Evolutionary conservation across 345 rosid species (phyloP), one percentile per base, ranked within the genome.

Genomic region (Orychophragmus violaceus): DNA sequence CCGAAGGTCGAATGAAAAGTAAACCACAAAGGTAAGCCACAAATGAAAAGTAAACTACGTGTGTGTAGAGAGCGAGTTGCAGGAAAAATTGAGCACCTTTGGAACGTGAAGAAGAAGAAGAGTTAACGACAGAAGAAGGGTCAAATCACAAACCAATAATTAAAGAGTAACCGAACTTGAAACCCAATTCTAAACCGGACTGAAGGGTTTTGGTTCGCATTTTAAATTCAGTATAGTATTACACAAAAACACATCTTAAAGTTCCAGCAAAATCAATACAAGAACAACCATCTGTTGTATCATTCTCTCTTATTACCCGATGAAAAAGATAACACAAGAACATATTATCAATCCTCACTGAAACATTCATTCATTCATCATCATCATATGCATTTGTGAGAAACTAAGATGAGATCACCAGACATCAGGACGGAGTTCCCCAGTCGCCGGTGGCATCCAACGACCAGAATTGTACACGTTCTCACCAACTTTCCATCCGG

Each of bases 391-490:
- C 29, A 37, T 48, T 28, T 28, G 42, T 56, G 60, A 50, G 9
- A 62, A 49, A 30, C 46, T 25, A 19, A 8, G 32, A n/a, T 21
- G 36, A 36, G 12, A 68, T 90, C 85, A 94, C 99, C 99, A 94
- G 57, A 87, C 95, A 30, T 94, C 99, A 30, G 97, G 93, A 45
- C 99, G 99, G 69, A 94, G 93, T 80, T 90, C 99, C 0, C 99
- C 99, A 7, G 85, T 85, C 18, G 99, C 88, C n/a, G 99, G 99
- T 17, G 99, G 99, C 91, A 91, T 87, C 99, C 99, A 94, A 72
- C 74, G 88, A 42, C 97, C 93, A 35, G 99, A 88, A 80, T 94
- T 82, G 73, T 94, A 94, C 17, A 94, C 97, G 63, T 63, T 94
- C 79, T 85, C 96, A 8, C 99, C 99, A 13, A 94, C 99, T 70